Base-by-base conservation (phyloP, 176 grass and related monocot genomes). In the Dactylis glomerata region DNA sequence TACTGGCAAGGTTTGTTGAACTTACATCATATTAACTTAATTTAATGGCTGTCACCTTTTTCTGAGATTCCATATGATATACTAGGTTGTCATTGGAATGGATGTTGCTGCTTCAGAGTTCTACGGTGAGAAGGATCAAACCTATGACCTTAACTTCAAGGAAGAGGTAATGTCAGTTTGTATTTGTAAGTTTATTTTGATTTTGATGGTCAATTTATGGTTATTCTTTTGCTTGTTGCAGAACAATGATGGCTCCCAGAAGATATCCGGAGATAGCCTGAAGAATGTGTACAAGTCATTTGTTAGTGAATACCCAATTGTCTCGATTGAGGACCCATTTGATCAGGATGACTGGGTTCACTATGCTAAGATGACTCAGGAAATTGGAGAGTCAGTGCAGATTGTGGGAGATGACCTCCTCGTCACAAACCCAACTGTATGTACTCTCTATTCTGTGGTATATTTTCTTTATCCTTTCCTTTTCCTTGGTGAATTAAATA, bases 41-140 rank as follows among this genome's bases (percentile, higher is more conserved):
- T 52, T 52, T 52, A 52, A 52, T 52, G 50, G 22, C 22, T 52
- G 22, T 52, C 50, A 22, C 50, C 50, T 52, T 52, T 52, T 6
- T 8, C 19, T 22, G 50, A 52, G 20, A 55, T 62, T 28, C 12
- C 27, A 30, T 15, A 30, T 30, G 26, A n/a, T 75, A 14, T 79
- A 47, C 2, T 46, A 98, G 96, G 93, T 99, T 72, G 91, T 96
- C 68, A 99, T 99, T 80, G 96, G 96, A 81, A 99, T 99, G 96
- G 96, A 98, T 75, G 96, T 98, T 87, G 96, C 96, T 68, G 96
- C 96, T 86, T 98, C 96, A 28, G 96, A 98, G 47, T 98, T 98
- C 81, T 98, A 89, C 61, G 86, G 44, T 75, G 96, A 98, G 8
- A 98, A 98, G 81, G 96, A 94, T 44, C 81, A 92, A 66, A 95